phyloP scores from a whole-genome alignment of 2,329 filamentous ascomycete species.

The Nectriaceae sp. region DNA sequence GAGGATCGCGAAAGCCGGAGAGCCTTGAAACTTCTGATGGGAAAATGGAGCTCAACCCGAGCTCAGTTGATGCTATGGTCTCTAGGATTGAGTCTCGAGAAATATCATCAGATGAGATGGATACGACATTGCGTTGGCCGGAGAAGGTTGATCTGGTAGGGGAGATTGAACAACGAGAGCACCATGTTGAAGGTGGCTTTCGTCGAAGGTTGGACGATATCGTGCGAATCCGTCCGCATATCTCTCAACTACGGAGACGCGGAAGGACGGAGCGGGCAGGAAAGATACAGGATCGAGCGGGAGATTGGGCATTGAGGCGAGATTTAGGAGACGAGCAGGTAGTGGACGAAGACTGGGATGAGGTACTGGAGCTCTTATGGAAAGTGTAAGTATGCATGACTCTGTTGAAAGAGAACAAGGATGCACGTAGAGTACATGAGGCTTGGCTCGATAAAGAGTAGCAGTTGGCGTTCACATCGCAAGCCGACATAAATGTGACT shows the following conservation, averaged over 20 bases:
- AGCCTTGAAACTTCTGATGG: background rate
- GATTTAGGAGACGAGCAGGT: constrained; percentile 34
- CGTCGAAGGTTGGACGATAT: background rate
- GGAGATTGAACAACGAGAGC: background rate
- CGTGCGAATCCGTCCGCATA: background rate
- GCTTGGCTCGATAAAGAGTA: too few relatives aligned
- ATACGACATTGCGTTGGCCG: too few relatives aligned
- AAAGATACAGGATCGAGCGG: background rate
- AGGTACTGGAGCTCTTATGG: constrained; percentile 50
- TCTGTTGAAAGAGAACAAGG: too few relatives aligned
- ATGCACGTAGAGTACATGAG: too few relatives aligned
- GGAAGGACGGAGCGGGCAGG: background rate
- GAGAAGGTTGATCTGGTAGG: too few relatives aligned
- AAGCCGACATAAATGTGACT: too few relatives aligned
- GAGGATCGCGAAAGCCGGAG: constrained; percentile 29
- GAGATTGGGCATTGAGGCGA: constrained; percentile 6
- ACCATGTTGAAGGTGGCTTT: background rate
- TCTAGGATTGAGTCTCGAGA: background rate
- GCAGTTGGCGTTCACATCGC: too few relatives aligned
- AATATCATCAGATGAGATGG: background rate
- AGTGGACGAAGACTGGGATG: constrained; percentile 28
- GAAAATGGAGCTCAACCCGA: background rate
- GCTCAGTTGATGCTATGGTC: background rate
- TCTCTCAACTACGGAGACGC: background rate
- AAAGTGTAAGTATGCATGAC: constrained; percentile 6